phyloP scores from a whole-genome alignment of 495 filamentous ascomycete genomes.

The Rusavskia elegans region DNA sequence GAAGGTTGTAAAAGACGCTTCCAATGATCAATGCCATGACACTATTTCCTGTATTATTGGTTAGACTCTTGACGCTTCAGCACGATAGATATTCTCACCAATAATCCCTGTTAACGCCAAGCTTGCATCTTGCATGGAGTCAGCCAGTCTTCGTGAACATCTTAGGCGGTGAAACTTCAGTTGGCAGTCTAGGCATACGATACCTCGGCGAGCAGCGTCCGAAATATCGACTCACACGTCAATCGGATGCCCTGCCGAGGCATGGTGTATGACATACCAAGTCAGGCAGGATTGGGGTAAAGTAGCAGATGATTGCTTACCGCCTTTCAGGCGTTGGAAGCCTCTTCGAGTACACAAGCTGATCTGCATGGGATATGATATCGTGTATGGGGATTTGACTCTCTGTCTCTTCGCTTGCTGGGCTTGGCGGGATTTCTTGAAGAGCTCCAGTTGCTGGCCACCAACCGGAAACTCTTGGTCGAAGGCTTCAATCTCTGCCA shows the following conservation, averaged over 20 bases:
- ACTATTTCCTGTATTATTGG: slow-evolving; percentile 57
- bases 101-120: slow-evolving; percentile 54
- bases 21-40: slow-evolving; percentile 64
- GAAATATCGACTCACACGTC: no score
- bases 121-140: no score
- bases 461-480: slow-evolving; percentile 45
- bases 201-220: no score
- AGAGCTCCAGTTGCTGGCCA: slow-evolving; percentile 40
- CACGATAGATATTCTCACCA: no score
- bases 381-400: slow-evolving; percentile 55
- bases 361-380: slow-evolving; percentile 58
- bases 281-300: no score
- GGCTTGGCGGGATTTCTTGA: slow-evolving; percentile 53
- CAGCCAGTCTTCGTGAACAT: no score
- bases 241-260: no score
- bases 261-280: no score
- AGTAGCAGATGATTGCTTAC: no score
- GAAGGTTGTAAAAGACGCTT: slow-evolving; percentile 67
- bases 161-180: no score
- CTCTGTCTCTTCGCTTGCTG: slow-evolving; percentile 52
- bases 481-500: slow-evolving; percentile 56
- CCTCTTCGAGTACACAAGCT: slow-evolving; percentile 60
- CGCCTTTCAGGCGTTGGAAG: slow-evolving; percentile 48
- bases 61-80: no score
- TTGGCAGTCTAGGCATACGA: no score